A percentile compares a stretch with the other conserved stretches of the same genome.
phyloP scores from a whole-genome alignment of 768 basidiomycete species.

The Phlebiopsis gigantea region DNA sequence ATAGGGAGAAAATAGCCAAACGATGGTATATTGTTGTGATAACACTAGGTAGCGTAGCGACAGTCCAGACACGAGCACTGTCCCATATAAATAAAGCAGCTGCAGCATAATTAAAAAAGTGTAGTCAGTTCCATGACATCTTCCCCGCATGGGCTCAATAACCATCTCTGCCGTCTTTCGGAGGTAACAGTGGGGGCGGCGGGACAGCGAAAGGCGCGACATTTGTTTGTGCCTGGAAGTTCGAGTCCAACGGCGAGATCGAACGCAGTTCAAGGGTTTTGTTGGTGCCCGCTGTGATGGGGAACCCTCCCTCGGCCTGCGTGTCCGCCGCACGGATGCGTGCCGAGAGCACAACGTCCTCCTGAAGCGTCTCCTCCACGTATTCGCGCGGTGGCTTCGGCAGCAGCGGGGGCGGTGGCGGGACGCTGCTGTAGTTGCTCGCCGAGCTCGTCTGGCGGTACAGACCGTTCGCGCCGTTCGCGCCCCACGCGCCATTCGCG shows the following conservation, averaged over 20 bases:
- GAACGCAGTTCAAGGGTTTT: slow-evolving; percentile 29
- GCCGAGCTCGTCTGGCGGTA: slow-evolving; percentile 15
- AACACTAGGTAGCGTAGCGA: background rate
- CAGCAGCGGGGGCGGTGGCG: slow-evolving; percentile 63
- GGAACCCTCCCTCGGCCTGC: slow-evolving; percentile 3
- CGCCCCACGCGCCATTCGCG: background rate
- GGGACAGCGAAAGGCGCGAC: background rate
- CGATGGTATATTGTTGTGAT: slow-evolving; percentile 8
- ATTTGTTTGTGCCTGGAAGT: background rate
- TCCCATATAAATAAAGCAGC: slow-evolving; percentile 10
- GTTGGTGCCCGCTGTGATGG: slow-evolving; percentile 16
- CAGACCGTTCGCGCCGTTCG: slow-evolving; percentile 9
- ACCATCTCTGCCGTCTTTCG: slow-evolving; percentile 8
- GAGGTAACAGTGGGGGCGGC: slow-evolving; percentile 15
- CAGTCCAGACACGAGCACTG: slow-evolving; percentile 5
- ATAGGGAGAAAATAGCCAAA: background rate
- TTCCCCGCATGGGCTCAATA: background rate
- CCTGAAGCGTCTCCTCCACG: slow-evolving; percentile 76
- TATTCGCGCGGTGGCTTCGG: slow-evolving; percentile 77
- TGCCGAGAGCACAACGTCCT: slow-evolving; percentile 53
- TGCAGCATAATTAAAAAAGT: background rate
- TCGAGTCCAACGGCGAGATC: slow-evolving; percentile 29
- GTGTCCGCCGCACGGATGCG: slow-evolving; percentile 23
- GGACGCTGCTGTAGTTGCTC: slow-evolving; percentile 16
- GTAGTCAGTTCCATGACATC: too few species aligned